These are phyloP conservation scores for Alternaria gansuensis DNA, from an alignment of 2,329 filamentous ascomycete species.

Conservation along the genomic window DNA sequence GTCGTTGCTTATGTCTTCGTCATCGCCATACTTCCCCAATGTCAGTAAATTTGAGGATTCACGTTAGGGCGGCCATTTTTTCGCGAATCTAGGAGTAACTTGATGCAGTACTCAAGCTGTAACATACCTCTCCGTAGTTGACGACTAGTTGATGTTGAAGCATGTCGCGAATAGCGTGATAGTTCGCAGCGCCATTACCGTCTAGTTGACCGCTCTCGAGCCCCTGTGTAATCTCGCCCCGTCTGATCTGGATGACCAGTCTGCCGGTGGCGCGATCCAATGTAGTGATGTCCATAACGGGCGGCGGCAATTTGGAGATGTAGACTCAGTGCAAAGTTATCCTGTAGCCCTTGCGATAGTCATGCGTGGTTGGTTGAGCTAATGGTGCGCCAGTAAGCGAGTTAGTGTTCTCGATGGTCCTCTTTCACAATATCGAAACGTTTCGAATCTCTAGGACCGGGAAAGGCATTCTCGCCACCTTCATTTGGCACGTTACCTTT, in stretches of 20 bases:
- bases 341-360: background rate
- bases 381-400: background rate
- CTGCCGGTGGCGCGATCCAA: constrained; percentile 1
- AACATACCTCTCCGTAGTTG: background rate
- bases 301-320: background rate
- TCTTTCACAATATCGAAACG: background rate
- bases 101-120: too few relatives aligned
- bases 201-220: background rate
- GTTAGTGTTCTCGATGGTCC: background rate
- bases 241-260: constrained; percentile 3
- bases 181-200: background rate
- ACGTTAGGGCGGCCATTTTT: background rate
- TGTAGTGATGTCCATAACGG: constrained; percentile 1
- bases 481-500: too few relatives aligned
- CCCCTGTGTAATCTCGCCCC: background rate
- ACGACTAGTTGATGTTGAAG: background rate
- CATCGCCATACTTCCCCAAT: background rate
- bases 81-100: background rate
- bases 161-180: background rate
- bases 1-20: background rate
- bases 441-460: too few relatives aligned
- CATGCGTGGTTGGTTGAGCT: background rate
- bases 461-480: too few relatives aligned
- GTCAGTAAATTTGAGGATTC: background rate
- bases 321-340: background rate